Base-by-base conservation (phyloP, 768 basidiomycete species). In the Porphyrellus cyaneotinctus region DNA sequence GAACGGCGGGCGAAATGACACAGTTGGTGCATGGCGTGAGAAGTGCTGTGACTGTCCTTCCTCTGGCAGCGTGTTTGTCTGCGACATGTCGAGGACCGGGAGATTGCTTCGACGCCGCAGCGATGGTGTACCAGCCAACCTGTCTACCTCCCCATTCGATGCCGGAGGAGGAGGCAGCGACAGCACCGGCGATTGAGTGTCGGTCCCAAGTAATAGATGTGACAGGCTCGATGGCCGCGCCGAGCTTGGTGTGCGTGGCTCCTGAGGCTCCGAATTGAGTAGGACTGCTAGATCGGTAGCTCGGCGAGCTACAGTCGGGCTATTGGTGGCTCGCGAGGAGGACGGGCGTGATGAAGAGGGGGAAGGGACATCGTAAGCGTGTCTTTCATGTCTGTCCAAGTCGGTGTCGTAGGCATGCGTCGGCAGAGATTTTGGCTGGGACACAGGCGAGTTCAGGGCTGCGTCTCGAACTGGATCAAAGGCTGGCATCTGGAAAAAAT, bases 401-500 rank as follows among this genome's bases (percentile, higher is more conserved):
- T 68, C 70, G 53, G 45, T 54, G 53, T 63, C 64, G 47, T 69
- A 53, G 30, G 56, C 43, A 43, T 67, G 60, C 20, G 28, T 6
- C 33, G 61, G 61, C 48, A 75, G 72, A 56, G 74, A 51, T 61
- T 71, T 71, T 44, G 77, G 65, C 58, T 76, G 75, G 36, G 78
- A 75, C 61, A 82, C 69, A 28, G 88, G 88, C 38, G 86, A 87
- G 71, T 88, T 88, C 62, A 87, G 80, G 63, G 89, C 86, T 56
- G 89, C 89, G 78, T 91, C 89, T 68, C 89, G 81, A 56, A 91
- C 88, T 63, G 89, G 88, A 78, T 91, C 89, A 77, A 90, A 89
- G 60, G 88, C 68, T 47, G 68, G 68, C 68, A 69, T 69, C 39
- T 33, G 39, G 35, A 30, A 24, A 41, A 13, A 8, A 41, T 31